Evolutionary conservation across 2,329 filamentous ascomycete species (phyloP).

Genomic region (Claviceps sp.): DNA sequence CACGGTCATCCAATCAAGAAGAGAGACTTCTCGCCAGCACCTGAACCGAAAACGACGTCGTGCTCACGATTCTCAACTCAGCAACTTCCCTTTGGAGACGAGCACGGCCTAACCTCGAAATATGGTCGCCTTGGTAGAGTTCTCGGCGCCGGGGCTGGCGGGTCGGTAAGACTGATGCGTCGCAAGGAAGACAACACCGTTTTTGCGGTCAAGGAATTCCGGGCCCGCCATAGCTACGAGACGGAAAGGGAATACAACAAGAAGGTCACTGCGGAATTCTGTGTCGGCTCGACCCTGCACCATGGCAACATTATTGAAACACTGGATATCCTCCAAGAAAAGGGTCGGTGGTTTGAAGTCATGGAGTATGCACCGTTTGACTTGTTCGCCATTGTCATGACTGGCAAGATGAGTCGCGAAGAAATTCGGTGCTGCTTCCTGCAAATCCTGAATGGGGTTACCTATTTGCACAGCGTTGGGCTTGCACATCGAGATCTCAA

Average conservation of each 20-base stretch:
- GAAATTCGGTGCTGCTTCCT: constrained; percentile 86
- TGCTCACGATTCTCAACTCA: constrained; percentile 31
- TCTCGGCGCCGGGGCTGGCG: constrained; percentile 83
- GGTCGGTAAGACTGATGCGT: constrained; percentile 89
- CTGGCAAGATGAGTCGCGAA: constrained; percentile 85
- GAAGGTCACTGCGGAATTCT: constrained; percentile 96
- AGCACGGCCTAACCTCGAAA: constrained; percentile 78
- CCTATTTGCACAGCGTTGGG: constrained; percentile 89
- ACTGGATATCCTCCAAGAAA: constrained; percentile 89
- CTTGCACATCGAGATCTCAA: constrained; percentile 91
- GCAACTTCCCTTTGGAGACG: constrained; percentile 82
- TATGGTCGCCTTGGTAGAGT: constrained; percentile 95
- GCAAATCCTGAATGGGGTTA: constrained; percentile 88
- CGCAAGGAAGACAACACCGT: constrained; percentile 82
- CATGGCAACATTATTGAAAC: constrained; percentile 98
- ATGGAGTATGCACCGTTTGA: constrained; percentile 98
- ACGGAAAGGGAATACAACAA: constrained; percentile 93
- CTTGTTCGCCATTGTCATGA: constrained; percentile 97
- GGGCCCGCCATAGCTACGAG: constrained; percentile 83
- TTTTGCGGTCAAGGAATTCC: constrained; percentile 96
- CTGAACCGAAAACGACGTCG: constrained; percentile 35
- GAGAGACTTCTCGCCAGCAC: constrained; percentile 49
- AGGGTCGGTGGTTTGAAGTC: constrained; percentile 89
- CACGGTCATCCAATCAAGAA: constrained; percentile 54
- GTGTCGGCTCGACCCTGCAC: constrained; percentile 89